Evolutionary conservation across 352 stramenopile genomes (phyloP), one percentile per base, ranked within the genome.

Genomic region (Phytophthora nicotianae): DNA sequence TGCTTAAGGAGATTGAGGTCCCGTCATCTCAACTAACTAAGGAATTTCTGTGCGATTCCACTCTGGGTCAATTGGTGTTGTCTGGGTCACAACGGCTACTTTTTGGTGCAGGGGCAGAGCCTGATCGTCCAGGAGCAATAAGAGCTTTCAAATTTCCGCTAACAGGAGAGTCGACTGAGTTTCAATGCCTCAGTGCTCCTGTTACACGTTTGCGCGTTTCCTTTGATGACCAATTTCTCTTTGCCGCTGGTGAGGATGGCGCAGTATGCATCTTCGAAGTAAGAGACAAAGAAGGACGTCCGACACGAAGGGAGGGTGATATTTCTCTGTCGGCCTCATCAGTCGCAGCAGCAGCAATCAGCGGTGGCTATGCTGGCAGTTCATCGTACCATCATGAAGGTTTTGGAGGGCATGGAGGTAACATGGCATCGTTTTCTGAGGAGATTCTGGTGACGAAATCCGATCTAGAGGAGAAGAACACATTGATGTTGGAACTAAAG

Each of bases 401-500:
- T 41, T 16, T 49, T 21, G 52, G 54, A 37, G 65, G 43, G 1
- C 57, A 65, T 33, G 63, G 63, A 45, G 58, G 59, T 17, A 50
- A 32, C 24, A 54, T 60, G 50, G 50, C 52, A 47, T 54, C 40
- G 33, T 91, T 91, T 54, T 90, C 79, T 2, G 83, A 93, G 48
- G 88, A 92, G 58, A 87, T 93, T 45, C 56, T 93, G 29, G 82
- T 93, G 21, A 98, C 92, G 27, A 97, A 96, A 54, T 90, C 76
- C 26, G 92, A 98, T 58, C 68, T 98, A 47, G 93, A 98, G 62
- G 94, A 98, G 66, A 97, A 97, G 60, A 93, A 95, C 45, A 81
- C 74, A 17, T 62, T 94, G 29, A 97, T 98, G 84, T 46, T 88
- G 55, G 93, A 98, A 62, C 74, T 98, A n/a, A 96, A 96, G 65